These are phyloP conservation scores for Lactarius trivialis DNA, from an alignment of 768 basidiomycete species.

Conservation along the genomic window DNA sequence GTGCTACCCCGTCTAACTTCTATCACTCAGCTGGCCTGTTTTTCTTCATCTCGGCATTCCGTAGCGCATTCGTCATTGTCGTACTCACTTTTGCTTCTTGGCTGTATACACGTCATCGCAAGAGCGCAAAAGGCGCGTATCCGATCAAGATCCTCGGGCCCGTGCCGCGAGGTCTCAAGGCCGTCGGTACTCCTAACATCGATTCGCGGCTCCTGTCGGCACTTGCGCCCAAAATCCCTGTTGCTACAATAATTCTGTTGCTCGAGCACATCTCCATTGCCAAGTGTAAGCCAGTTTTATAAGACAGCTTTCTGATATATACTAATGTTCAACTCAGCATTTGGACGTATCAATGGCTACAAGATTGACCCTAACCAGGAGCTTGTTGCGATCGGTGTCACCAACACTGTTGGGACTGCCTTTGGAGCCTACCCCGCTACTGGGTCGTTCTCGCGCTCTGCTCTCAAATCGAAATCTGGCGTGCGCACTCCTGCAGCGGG, in stretches of 20 bases:
- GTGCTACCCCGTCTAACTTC: not conserved
- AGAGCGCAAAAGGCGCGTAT: slow-evolving; percentile 53
- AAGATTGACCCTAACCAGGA: slow-evolving; percentile 93
- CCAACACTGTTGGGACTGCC: slow-evolving; percentile 83
- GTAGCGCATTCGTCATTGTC: slow-evolving; percentile 85
- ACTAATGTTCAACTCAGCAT: slow-evolving; percentile 45
- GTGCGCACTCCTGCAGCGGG: slow-evolving; percentile 95
- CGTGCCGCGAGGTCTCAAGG: slow-evolving; percentile 80
- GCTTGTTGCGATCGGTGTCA: slow-evolving; percentile 95
- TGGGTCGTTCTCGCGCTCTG: slow-evolving; percentile 97
- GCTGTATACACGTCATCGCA: slow-evolving; percentile 68
- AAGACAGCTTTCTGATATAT: too few relatives aligned
- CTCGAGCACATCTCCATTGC: slow-evolving; percentile 96
- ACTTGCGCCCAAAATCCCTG: slow-evolving; percentile 68
- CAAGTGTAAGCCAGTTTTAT: slow-evolving; percentile 57
- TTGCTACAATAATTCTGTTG: slow-evolving; percentile 83
- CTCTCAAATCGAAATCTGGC: slow-evolving; percentile 91
- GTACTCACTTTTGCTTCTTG: slow-evolving; percentile 83
- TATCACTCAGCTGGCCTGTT: slow-evolving; percentile 49
- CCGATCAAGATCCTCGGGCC: slow-evolving; percentile 78
- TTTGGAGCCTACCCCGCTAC: slow-evolving; percentile 95
- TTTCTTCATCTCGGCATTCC: slow-evolving; percentile 72
- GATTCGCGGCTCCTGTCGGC: slow-evolving; percentile 50
- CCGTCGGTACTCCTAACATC: slow-evolving; percentile 44
- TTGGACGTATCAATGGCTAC: slow-evolving; percentile 92